Conservation (phyloP, 352 stramenopile species). For the Albugo candida region DNA sequence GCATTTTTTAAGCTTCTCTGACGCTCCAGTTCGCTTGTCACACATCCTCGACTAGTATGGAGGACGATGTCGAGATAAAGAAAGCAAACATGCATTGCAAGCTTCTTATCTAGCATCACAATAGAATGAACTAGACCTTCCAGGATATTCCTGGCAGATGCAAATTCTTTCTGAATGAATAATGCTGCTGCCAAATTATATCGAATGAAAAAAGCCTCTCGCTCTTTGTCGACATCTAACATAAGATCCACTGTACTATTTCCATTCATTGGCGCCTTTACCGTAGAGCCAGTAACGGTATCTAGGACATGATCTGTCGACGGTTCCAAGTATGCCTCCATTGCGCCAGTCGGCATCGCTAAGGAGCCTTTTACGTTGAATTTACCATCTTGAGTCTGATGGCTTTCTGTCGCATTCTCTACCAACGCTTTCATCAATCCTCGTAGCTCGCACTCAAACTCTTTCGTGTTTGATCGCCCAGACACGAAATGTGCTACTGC, state of each 20-base stretch:
- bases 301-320: constrained; percentile 3
- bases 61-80: constrained; percentile 84
- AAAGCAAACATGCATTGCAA: constrained; percentile 87
- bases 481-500: constrained; percentile 48
- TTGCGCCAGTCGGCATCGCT: constrained; percentile 7
- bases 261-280: constrained; percentile 3
- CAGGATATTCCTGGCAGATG: constrained; percentile 61
- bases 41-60: constrained; percentile 71
- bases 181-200: constrained; percentile 81
- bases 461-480: constrained; percentile 29
- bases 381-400: constrained; percentile 1
- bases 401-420: constrained; percentile 16
- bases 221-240: constrained; percentile 17
- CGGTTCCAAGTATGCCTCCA: constrained; percentile 1
- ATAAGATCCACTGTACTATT: constrained; percentile 5
- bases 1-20: constrained; percentile 62
- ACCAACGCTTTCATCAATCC: constrained; percentile 26
- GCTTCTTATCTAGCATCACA: constrained; percentile 78
- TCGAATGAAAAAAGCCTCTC: constrained; percentile 68
- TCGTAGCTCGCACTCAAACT: constrained; percentile 55
- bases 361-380: not conserved
- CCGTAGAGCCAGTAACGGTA: not conserved
- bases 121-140: constrained; percentile 79
- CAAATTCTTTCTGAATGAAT: constrained; percentile 83
- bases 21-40: constrained; percentile 54